Base-by-base conservation (phyloP, 2,329 filamentous ascomycete species). In the Macrophomina phaseolina region DNA sequence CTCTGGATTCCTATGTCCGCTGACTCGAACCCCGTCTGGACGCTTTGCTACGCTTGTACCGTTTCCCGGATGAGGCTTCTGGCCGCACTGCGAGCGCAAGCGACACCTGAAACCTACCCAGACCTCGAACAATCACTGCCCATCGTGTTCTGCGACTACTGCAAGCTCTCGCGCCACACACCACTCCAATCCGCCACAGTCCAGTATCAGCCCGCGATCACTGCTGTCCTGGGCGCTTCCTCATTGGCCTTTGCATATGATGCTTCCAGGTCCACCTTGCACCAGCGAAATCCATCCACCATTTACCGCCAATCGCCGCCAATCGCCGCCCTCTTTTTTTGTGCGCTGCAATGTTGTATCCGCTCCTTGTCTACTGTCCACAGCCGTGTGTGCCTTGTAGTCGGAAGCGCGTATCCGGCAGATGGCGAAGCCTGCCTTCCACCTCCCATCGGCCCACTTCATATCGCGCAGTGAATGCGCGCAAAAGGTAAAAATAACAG, bases 91-190 rank as follows among this genome's bases (percentile, higher is more conserved):
- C 28, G 42, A 11, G 28, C 36, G 12, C n/a, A 5, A 11, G 30
- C 51, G 12, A 53, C 12, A 16, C 14, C 51, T n/a, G 8, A 18
- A 48, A 34, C 58, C 45, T 40, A 32, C 12, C 11, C 28, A 14
- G 30, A 38, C 32, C 36, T 49, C 49, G 58, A 30, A 16, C n/a
- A 30, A 14, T n/a, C 58, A n/a, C n/a, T 55, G 16, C 4, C 32
- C 18, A 32, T 18, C 34, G 52, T 36, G 32, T 32, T 16, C 34
- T 23, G 36, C 28, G n/a, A n/a, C 58, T 16, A 16, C 42, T 49
- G 58, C 45, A 36, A 48, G 42, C 30, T 45, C 58, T 62, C 48
- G 58, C 49, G 58, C 45, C 45, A 30, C 58, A 42, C 53, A 40
- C 32, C 53, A 56, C 18, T 18, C n/a, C 12, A 32, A 34, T 42